Base-by-base conservation (phyloP, 148 eudicot genomes). In the Chenopodium quinoa region DNA sequence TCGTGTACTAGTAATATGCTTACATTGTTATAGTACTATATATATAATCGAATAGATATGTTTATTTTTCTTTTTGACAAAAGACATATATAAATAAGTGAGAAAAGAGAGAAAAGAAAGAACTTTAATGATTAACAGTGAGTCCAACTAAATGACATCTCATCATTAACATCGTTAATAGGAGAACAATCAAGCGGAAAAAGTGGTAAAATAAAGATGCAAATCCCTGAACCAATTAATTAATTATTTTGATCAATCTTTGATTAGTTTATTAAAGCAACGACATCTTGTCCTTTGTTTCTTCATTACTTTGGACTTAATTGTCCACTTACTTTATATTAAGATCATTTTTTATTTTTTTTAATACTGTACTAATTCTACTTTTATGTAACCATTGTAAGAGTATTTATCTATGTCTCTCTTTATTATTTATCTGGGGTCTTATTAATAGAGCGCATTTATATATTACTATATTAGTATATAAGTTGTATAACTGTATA, bases 41-140 rank as follows among this genome's bases (percentile, higher is more conserved):
- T 37, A 0, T 40, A 40, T 40, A 40, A 40, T 34, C 40, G 52
- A 48, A 48, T 48, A 48, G 52, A 48, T 48, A 34, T 34, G 0
- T 34, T 34, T 34, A 5, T 37, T 37, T 37, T 37, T 6, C 7
- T 37, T 5, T 37, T 37, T 37, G 7, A 22, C 17, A 13, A 56
- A 56, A 56, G 19, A 56, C 17, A 34, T 34, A 34, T 11, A 56
- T 17, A 4, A 56, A 56, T 56, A 4, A 6, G 17, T 3, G 5
- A 16, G 6, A 62, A 17, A 31, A 75, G 58, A 76, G 3, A 58
- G 22, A 29, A 77, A 44, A 40, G 12, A 62, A 70, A 77, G 54
- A 1, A 78, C 48, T 69, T 67, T 75, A 83, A 83, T 83, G 71
- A 83, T 83, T 73, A 75, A 58, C 7, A 75, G 62, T 56, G 19